Evolutionary conservation across 106 monocot species (phyloP), one percentile per base, ranked within the genome.

Genomic region (Dioscorea zingiberensis): DNA sequence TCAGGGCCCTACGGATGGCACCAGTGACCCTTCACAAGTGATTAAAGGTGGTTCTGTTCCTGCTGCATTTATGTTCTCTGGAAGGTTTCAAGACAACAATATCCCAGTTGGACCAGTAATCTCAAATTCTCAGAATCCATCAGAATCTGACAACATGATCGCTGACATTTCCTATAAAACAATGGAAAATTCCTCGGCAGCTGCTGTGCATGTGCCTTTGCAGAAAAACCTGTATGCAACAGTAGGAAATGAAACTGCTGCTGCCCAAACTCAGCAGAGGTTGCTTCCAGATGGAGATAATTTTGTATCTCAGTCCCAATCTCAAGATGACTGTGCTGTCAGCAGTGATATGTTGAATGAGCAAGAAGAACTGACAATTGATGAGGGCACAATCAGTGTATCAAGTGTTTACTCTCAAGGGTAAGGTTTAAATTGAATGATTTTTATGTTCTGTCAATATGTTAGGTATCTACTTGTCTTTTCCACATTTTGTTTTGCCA

Each of bases 371-470:
- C 71, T 93, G 66, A 64, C 73, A 12, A 82, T 93, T 73, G 98
- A 93, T 62, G 86, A 91, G 54, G 89, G 84, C 55, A 93, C 86
- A 45, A 84, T 89, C 25, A 84, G 67, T 48, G 9, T 98, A 9
- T 98, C 98, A 25, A 73, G 68, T 73, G 66, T 64, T 14, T 98
- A 98, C 62, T 98, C 98, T 60, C 84, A 93, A 59, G 81, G 89
- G 98, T 93, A 64, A 16, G 85, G 59, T 44, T 13, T 59, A 38
- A 38, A 38, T 38, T 38, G 38, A 38, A 38, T 38, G 38, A 8
- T 38, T 38, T 38, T 38, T 38, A 38, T 38, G 10, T 38, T 8
- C 10, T 10, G 38, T 38, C 38, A n/a, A n/a, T n/a, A n/a, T n/a
- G n/a, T n/a, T n/a, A n/a, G n/a, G n/a, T 2, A 38, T 38, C 38